Evolutionary conservation across 2,329 filamentous ascomycete species (phyloP).

Genomic region (Fusarium falciforme): DNA sequence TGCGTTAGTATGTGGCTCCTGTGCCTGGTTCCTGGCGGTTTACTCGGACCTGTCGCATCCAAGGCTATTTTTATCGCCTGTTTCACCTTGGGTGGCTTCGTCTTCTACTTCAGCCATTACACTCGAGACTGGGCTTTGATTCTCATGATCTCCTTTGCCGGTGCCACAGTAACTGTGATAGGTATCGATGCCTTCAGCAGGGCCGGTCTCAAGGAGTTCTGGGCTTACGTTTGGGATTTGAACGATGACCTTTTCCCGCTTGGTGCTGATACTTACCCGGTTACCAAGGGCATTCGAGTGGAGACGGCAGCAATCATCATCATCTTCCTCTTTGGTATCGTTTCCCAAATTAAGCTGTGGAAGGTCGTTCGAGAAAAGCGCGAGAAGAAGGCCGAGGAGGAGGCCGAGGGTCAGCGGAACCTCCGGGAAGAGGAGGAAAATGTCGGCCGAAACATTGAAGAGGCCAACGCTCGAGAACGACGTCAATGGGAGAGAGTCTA

Average conservation of each 20-base stretch:
- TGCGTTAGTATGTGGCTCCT: conserved; percentile 92
- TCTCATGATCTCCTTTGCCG: conserved; percentile 79
- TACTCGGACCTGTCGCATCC: conserved; percentile 70
- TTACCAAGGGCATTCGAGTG: conserved; percentile 87
- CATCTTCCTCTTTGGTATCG: conserved; percentile 77
- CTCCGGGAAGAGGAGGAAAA: conserved; percentile 75
- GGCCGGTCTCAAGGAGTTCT: conserved; percentile 95
- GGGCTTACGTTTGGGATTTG: conserved; percentile 89
- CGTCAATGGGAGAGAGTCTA: conserved; percentile 83
- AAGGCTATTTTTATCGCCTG: conserved; percentile 81
- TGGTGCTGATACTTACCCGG: conserved; percentile 80
- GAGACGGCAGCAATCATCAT: conserved; percentile 84
- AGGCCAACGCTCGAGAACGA: conserved; percentile 70
- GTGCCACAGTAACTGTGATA: conserved; percentile 81
- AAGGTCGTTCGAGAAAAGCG: conserved; percentile 76
- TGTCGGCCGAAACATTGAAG: conserved; percentile 74
- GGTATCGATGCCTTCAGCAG: conserved; percentile 92
- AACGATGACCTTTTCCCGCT: conserved; percentile 85
- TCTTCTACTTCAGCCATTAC: conserved; percentile 81
- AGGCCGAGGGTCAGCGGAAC: conserved; percentile 62
- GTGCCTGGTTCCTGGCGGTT: conserved; percentile 78
- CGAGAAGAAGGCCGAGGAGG: conserved; percentile 62
- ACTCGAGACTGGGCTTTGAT: conserved; percentile 86
- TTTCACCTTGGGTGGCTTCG: conserved; percentile 76
- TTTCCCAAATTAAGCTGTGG: conserved; percentile 90